Evolutionary conservation across 768 basidiomycete species (phyloP), one percentile per base, ranked within the genome.

Genomic region (Boletus insuetus): DNA sequence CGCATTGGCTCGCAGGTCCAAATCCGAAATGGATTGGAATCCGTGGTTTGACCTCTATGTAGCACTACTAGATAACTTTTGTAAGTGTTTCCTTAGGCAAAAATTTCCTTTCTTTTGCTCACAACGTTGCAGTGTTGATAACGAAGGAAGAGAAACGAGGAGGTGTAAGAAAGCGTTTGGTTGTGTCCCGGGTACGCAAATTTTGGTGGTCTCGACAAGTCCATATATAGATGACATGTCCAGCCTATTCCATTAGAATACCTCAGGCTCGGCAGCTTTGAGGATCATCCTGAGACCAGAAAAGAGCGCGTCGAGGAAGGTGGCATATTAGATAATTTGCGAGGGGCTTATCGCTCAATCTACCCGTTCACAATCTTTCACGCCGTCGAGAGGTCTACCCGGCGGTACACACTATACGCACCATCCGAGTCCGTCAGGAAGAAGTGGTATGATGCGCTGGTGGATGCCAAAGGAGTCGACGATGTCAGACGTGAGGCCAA

Each of bases 351-450:
- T 52, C 75, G 81, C 24, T 69, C 81, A 13, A 71, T 91, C 64
- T 93, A 82, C 65, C 91, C 91, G 2, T 88, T 94, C 67, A 87
- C 84, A 1, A 72, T 94, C 58, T 88, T 83, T 68, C 90, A 93
- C 56, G 84, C 86, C 0, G 77, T 81, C 1, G 78, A 77, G 49
- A 79, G 77, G 49, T 62, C 73, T 17, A 74, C 71, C 48, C 79
- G 90, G 43, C 73, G 84, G 54, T 94, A 92, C 68, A 93, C 87
- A 3, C 73, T 94, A 11, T 89, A 84, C 59, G 85, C 87, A 0
- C 59, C 74, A 17, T 82, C 78, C 13, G 86, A 90, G 43, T 64
- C 73, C 1, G 58, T 77, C 54, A 74, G 91, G 53, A 77, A 77
- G 64, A 82, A 79, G 60, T 94, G 91, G 91, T 54, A 80, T 19